These are phyloP conservation scores for Trichoderma simmonsii DNA, from an alignment of 2,329 filamentous ascomycete species.

Conservation along the genomic window DNA sequence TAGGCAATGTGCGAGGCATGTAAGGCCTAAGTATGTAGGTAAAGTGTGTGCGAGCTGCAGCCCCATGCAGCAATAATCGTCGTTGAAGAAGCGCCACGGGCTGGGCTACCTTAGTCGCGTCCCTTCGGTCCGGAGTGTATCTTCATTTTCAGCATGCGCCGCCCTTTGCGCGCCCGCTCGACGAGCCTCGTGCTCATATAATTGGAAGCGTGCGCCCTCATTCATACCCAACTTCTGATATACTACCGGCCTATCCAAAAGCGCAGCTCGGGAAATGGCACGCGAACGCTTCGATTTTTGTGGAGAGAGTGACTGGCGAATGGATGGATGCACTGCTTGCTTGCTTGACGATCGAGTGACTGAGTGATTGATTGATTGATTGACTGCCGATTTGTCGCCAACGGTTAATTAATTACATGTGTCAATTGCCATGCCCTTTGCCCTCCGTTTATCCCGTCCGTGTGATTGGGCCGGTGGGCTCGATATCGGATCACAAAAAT, in stretches of 20 bases:
- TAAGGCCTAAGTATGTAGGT: background rate
- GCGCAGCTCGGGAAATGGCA: background rate
- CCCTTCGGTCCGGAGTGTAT: background rate
- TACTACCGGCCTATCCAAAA: background rate
- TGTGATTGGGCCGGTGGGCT: background rate
- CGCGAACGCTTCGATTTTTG: slow-evolving; percentile 3
- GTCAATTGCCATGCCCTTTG: slow-evolving; percentile 2
- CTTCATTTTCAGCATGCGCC: background rate
- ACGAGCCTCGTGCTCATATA: slow-evolving; percentile 1
- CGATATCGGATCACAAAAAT: background rate
- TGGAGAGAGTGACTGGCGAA: background rate
- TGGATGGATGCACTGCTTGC: background rate
- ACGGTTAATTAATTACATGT: background rate
- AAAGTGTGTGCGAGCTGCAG: slow-evolving; percentile 6
- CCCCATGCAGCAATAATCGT: slow-evolving; percentile 3
- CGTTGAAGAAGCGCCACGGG: background rate
- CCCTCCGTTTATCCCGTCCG: background rate
- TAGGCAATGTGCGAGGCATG: background rate
- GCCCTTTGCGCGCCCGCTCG: slow-evolving; percentile 6
- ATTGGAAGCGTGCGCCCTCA: background rate
- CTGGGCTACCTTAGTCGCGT: background rate
- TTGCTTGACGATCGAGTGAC: background rate
- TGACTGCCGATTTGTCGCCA: slow-evolving; percentile 1
- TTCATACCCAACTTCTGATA: slow-evolving; percentile 1
- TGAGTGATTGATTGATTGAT: background rate